Base-by-base conservation (phyloP, 176 grass and related monocot species). In the Aegilops bicornis region DNA sequence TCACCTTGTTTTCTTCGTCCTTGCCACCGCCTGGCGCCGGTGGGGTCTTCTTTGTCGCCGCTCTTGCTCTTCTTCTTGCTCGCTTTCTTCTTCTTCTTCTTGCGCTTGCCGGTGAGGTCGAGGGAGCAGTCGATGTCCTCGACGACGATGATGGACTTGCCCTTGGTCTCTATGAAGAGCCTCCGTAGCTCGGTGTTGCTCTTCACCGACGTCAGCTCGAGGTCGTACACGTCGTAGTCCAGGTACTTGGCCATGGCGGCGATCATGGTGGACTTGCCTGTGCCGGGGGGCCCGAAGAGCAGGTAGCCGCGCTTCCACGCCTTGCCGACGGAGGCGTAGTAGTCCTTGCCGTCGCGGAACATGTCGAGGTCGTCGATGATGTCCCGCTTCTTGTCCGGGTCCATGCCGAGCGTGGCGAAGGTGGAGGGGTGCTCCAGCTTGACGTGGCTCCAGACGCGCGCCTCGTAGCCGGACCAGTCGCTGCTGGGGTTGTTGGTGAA, bases 231-330 rank as follows among this genome's bases (percentile, higher is more conserved):
- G 27, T 94, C 90, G 76, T 97, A 97, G 24, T 94, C 83, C 22
- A 97, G 69, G 73, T 86, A 91, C 77, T 94, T 94, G 39, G 95
- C 95, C 5, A 97, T 97, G 54, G 95, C 92, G 8, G 88, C 82
- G 77, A 97, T 94, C 92, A 94, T 94, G 83, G 92, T 88, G 43
- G 94, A 97, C 76, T 97, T 97, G 56, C 92, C 94, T 20, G 92
- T 97, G 62, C 94, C 94, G 0, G 92, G 94, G 0, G 92, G 88
- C 0, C 94, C 92, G 14, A 77, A 85, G 0, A 94, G 86, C 2
- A 92, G 90, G 83, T 92, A 94, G 0, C 92, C 92, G 0, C 92
- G 83, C 76, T 97, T 97, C 92, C 94, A 96, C 0, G 89, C 17
- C 91, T 93, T 96, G 81, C 94, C 94, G 1, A 96, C 84, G 73